Evolutionary conservation across 176 grass and related monocot species (phyloP).

Genomic region (Zoysia pacifica): DNA sequence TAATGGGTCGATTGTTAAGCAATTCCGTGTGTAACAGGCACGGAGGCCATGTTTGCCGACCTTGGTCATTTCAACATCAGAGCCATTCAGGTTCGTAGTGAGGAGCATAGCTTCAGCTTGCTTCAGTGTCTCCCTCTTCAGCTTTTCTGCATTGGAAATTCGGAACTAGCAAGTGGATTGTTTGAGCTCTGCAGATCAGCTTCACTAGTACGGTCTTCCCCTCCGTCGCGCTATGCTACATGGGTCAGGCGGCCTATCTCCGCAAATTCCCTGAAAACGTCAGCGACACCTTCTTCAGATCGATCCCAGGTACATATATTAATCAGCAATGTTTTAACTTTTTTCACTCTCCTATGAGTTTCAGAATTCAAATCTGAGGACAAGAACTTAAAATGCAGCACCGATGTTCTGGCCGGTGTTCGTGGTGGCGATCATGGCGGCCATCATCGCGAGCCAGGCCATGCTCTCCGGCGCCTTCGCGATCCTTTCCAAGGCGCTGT

Average conservation of each 20-base stretch:
- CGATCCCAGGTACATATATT: slow-evolving; percentile 50
- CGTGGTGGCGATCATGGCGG: slow-evolving; percentile 55
- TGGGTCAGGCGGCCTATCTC: slow-evolving; percentile 71
- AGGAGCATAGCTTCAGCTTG: background rate
- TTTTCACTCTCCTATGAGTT: background rate
- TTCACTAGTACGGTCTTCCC: slow-evolving; percentile 53
- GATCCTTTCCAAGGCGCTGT: slow-evolving; percentile 60
- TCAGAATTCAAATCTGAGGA: background rate
- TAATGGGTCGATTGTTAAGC: background rate
- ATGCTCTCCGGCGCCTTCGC: slow-evolving; percentile 72
- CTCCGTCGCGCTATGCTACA: slow-evolving; percentile 57
- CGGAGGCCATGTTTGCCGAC: slow-evolving; percentile 72
- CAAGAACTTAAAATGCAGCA: slow-evolving; percentile 21
- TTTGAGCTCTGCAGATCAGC: slow-evolving; percentile 47
- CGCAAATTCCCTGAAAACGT: slow-evolving; percentile 41
- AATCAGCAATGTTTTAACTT: background rate
- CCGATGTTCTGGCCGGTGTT: slow-evolving; percentile 68
- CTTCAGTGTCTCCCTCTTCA: background rate
- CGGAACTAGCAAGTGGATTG: background rate
- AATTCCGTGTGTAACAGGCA: slow-evolving; percentile 34
- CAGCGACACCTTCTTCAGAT: slow-evolving; percentile 56
- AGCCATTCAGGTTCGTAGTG: slow-evolving; percentile 48
- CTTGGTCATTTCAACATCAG: slow-evolving; percentile 68
- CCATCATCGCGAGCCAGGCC: slow-evolving; percentile 73
- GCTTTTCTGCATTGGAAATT: background rate